These are phyloP conservation scores for Coniophora puteana DNA, from an alignment of 1,284 basidiomycete species.

Conservation along the genomic window DNA sequence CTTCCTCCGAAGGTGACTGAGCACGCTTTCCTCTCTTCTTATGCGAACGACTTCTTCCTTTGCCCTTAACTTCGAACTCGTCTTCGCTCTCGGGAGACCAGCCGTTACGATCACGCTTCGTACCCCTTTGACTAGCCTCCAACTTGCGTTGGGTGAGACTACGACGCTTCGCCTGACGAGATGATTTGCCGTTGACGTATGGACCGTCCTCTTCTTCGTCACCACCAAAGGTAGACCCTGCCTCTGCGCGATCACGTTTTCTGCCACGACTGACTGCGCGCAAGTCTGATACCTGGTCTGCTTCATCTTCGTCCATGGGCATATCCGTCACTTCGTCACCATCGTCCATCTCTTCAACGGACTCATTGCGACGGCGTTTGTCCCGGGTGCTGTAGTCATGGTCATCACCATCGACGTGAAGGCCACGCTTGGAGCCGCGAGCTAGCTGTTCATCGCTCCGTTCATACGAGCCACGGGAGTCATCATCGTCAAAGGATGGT, in stretches of 20 bases:
- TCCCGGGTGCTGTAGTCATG: conserved; percentile 28
- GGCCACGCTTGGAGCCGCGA: conserved; percentile 48
- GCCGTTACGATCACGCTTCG: conserved; percentile 59
- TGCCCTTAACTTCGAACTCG: conserved; percentile 12
- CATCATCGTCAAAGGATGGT: conserved; percentile 42
- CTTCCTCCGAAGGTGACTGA: conserved; percentile 11
- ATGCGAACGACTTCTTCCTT: conserved; percentile 25
- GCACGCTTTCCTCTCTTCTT: conserved; percentile 32
- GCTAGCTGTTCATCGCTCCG: conserved; percentile 16
- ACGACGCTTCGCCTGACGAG: conserved; percentile 42
- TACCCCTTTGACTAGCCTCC: conserved; percentile 44
- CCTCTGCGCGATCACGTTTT: conserved; percentile 72
- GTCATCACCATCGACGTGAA: conserved; percentile 37
- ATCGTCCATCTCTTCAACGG: conserved; percentile 31
- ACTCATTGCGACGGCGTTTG: conserved; percentile 47
- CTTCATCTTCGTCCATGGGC: conserved; percentile 31
- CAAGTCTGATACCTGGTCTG: conserved; percentile 35
- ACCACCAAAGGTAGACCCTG: conserved; percentile 64
- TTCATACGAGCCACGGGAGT: conserved; percentile 39
- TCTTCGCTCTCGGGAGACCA: conserved; percentile 46
- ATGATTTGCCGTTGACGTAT: conserved; percentile 32
- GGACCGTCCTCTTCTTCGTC: conserved; percentile 52
- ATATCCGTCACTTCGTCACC: conserved; percentile 20
- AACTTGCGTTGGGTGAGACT: conserved; percentile 47
- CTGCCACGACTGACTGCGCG: conserved; percentile 49